Base-by-base conservation (phyloP, 2,329 filamentous ascomycete genomes). In the Parascedosporium putredinis region DNA sequence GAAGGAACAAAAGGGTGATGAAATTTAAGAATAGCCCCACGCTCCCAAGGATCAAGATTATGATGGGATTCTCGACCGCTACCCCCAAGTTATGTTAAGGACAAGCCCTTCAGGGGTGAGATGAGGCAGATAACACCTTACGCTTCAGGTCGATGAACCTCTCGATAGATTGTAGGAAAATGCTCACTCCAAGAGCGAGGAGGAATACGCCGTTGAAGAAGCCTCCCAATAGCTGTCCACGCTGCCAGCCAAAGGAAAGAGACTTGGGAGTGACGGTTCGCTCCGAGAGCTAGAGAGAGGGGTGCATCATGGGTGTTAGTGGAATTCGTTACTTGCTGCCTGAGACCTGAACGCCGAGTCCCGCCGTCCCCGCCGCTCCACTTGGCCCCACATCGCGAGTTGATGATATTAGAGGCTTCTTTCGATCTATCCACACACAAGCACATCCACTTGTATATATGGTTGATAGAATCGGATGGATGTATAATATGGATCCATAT, bases 161-260 rank as follows among this genome's bases (percentile, higher is more conserved):
- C 63, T 89, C 83, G 47, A 89, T 73, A 0, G 84, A 81, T 59
- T 89, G 85, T 2, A 89, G 66, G 29, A 84, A 74, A 46, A 89
- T 86, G 61, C 83, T 87, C 31, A 88, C 64, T 1, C 83, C 83
- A 2, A 90, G 67, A 1, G 83, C 84, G 14, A 88, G 64, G 1
- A 90, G 72, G 52, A 90, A 86, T 1, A 83, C 80, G 12, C 85
- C 85, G 58, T 90, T 90, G 72, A 89, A 90, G 63, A 90, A 90
- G 20, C 84, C 83, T 4, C 85, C 85, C 0, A 90, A 69, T 1
- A 88, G 63, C n/a, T 78, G 76, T 14, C 84, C 83, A 27, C 86
- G 75, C 51, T 86, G 81, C 84, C 84, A 89, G n/a, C 85, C 85
- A 56, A 86, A 89, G 0, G 84, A 78, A 14, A 86, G 70, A 8